These are phyloP conservation scores for Tephrocybe sp. DNA, from an alignment of 768 basidiomycete genomes.

Conservation along the genomic window DNA sequence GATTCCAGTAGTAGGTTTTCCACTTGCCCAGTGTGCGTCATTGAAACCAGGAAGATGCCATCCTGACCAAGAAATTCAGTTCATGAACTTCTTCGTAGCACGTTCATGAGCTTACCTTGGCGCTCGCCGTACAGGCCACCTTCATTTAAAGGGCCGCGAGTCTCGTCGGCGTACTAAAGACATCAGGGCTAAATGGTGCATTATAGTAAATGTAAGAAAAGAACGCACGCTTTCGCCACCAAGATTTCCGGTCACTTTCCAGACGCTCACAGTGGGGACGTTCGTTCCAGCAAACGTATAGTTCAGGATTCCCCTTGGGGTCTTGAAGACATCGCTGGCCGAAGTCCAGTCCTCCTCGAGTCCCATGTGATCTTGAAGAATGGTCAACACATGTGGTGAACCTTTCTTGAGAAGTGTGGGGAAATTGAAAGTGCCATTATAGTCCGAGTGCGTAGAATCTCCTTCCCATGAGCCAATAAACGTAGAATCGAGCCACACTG, in stretches of 20 bases:
- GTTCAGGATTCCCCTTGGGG: slow-evolving; percentile 46
- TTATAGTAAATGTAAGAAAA: neutral
- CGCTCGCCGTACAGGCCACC: slow-evolving; percentile 60
- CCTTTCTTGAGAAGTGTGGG: slow-evolving; percentile 27
- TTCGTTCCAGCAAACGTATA: slow-evolving; percentile 45
- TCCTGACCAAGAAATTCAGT: slow-evolving; percentile 26
- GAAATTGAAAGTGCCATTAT: slow-evolving; percentile 35
- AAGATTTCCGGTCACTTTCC: slow-evolving; percentile 54
- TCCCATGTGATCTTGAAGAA: slow-evolving; percentile 57
- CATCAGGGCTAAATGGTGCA: neutral
- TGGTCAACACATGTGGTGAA: slow-evolving; percentile 43
- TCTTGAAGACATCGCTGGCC: slow-evolving; percentile 46
- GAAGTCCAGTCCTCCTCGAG: slow-evolving; percentile 44
- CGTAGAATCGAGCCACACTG: slow-evolving; percentile 46
- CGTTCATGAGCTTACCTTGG: slow-evolving; percentile 30
- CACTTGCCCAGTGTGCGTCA: slow-evolving; percentile 42
- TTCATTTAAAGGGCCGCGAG: slow-evolving; percentile 59
- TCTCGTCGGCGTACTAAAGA: slow-evolving; percentile 42
- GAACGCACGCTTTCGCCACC: slow-evolving; percentile 43
- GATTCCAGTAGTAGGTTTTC: slow-evolving; percentile 42
- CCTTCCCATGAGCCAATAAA: slow-evolving; percentile 51
- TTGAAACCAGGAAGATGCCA: slow-evolving; percentile 63
- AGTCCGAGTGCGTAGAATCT: slow-evolving; percentile 32
- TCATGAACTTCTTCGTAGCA: neutral
- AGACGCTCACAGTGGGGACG: slow-evolving; percentile 35